Evolutionary conservation across 2,329 filamentous ascomycete genomes (phyloP).

Genomic region (Fusarium transvaalense): DNA sequence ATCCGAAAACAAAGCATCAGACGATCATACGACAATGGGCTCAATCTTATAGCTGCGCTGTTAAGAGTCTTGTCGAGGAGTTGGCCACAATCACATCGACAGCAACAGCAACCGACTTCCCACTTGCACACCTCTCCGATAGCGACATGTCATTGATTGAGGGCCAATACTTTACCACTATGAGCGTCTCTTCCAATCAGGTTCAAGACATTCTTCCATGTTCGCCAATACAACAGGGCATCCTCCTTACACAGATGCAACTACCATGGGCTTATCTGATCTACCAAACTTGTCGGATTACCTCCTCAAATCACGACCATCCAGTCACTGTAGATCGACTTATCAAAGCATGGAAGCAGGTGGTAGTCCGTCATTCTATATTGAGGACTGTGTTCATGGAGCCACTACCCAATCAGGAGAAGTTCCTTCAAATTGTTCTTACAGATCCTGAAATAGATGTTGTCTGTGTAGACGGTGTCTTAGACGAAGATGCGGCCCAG

Average conservation of each 20-base stretch:
- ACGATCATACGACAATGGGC: background rate
- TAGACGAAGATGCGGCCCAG: background rate
- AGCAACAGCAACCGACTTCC: constrained; percentile 3
- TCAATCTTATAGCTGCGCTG: background rate
- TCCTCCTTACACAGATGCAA: background rate
- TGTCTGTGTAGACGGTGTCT: background rate
- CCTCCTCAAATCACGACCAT: background rate
- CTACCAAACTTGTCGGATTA: background rate
- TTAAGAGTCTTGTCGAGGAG: background rate
- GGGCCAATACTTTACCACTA: background rate
- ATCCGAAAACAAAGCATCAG: background rate
- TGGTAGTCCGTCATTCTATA: background rate
- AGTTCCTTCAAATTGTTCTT: constrained; percentile 1
- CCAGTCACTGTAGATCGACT: background rate
- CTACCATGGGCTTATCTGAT: background rate
- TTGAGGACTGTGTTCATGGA: background rate
- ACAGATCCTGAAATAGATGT: background rate
- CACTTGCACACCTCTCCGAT: constrained; percentile 3
- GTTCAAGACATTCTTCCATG: constrained; percentile 5
- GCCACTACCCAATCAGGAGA: background rate
- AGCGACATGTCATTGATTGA: constrained; percentile 1
- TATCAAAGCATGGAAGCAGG: background rate
- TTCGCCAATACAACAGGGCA: constrained; percentile 3
- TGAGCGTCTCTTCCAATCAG: background rate
- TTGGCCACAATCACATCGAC: background rate